Evolutionary conservation across 2,329 filamentous ascomycete species (phyloP).

Genomic region (Pseudopithomyces chartarum): DNA sequence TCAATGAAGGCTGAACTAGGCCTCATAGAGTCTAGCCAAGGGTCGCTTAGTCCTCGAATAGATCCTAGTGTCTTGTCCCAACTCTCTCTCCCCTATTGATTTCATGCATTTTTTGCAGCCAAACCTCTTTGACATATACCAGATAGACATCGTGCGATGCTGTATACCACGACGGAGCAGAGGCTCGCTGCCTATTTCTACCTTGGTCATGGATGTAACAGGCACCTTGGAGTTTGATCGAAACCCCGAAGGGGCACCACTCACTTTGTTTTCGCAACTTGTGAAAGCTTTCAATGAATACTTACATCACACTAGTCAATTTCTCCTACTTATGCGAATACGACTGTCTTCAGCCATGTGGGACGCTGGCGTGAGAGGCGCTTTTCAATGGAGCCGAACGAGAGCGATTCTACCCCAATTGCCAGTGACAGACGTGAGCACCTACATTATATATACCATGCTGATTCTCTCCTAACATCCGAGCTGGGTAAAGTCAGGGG

Average conservation of each 20-base stretch:
- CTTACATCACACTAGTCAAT: too few species aligned
- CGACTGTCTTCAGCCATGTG: not conserved
- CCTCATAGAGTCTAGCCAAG: not conserved
- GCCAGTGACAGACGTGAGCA: not conserved
- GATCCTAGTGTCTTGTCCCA: not conserved
- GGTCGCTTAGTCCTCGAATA: not conserved
- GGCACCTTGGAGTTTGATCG: too few species aligned
- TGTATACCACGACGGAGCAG: too few species aligned
- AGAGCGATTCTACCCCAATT: not conserved
- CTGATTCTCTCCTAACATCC: not conserved
- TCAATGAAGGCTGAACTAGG: not conserved
- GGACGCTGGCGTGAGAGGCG: not conserved
- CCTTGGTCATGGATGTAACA: too few species aligned
- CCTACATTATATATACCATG: not conserved
- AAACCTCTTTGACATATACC: not conserved
- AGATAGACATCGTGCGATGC: not conserved
- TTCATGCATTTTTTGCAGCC: not conserved
- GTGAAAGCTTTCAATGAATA: too few species aligned
- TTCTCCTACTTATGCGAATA: not conserved
- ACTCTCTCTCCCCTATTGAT: not conserved
- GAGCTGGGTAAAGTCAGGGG: not conserved
- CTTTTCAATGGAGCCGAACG: not conserved
- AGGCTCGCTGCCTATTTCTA: too few species aligned
- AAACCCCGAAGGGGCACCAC: too few species aligned
- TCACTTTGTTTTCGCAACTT: too few species aligned